Base-by-base conservation (phyloP, 164 flowering plant species). In the Piper longum region DNA sequence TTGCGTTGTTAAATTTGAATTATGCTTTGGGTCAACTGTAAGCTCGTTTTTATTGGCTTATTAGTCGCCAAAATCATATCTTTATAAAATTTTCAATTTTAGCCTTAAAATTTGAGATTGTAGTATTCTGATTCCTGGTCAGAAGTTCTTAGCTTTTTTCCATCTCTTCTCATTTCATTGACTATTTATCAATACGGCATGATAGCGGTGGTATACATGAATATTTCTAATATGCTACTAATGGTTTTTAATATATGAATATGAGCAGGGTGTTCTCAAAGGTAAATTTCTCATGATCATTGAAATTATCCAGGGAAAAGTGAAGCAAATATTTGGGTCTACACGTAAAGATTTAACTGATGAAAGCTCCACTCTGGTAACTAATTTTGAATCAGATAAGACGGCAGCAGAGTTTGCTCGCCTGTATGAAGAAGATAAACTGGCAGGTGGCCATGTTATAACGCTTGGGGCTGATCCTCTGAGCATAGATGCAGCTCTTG, bases 271-370 rank as follows among this genome's bases (percentile, higher is more conserved):
- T 45, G 52, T 45, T 45, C 13, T 3, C 7, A 45, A 7, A 45
- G 7, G 4, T 3, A 45, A 45, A 3, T 45, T 7, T 3, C 52
- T 45, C 9, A 45, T 45, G 52, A 4, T 48, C 9, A 62, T 42
- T 70, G 61, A 52, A 64, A 64, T 54, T 13, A 77, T 73, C 73
- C 75, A 93, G 97, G 99, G 95, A 8, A 95, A 91, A 77, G 99
- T 95, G 79, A 95, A 95, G 74, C 97, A 95, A 75, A 95, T 95
- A 73, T 97, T 95, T 69, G 99, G 99, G 44, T 95, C 99, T 17
- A 90, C 99, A 12, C 87, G 90, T 63, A 63, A 62, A 70, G 99
- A 95, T 78, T 73, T 74, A 55, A 76, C 76, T 65, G 95, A 81
- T 59, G 82, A 65, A 36, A 82, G 71, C 13, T 75, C 83, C 54